Conservation (phyloP, 257 asterid species). For the Voacanga thouarsii region DNA sequence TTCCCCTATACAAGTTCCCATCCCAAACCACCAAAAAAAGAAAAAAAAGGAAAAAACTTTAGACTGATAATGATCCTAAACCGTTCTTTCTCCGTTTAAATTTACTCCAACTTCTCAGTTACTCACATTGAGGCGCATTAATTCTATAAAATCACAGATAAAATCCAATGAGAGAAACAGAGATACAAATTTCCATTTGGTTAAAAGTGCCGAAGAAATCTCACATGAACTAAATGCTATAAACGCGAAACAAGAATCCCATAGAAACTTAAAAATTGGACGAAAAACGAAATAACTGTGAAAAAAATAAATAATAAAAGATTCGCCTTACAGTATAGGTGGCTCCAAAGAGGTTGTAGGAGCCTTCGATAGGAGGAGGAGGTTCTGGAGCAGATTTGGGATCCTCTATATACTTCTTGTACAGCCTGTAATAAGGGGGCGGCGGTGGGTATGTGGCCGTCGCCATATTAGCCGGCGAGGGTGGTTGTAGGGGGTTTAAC, state of each 20-base stretch:
- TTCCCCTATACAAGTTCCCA: too few species aligned
- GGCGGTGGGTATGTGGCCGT: slow-evolving; percentile 97
- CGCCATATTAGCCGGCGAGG: slow-evolving; percentile 42
- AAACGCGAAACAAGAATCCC: not conserved
- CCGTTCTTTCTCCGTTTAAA: not conserved
- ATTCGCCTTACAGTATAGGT: slow-evolving; percentile 53
- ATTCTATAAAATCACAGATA: not conserved
- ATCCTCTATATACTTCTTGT: slow-evolving; percentile 60
- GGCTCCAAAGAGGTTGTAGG: slow-evolving; percentile 74
- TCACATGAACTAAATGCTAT: not conserved
- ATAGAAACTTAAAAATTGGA: not conserved
- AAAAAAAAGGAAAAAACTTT: too few species aligned
- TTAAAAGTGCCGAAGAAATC: not conserved
- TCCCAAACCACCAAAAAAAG: too few species aligned
- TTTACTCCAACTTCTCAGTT: not conserved
- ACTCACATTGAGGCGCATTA: not conserved
- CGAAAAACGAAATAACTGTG: not conserved
- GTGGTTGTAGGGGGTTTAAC: not conserved
- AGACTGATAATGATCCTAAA: not conserved
- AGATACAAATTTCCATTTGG: not conserved
- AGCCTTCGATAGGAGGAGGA: slow-evolving; percentile 75
- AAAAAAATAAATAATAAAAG: not conserved
- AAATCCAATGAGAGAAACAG: not conserved
- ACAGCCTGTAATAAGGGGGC: slow-evolving; percentile 80
- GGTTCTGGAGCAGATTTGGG: slow-evolving; percentile 81